A percentile compares a stretch with the other conserved stretches of the same genome.
Evolutionary conservation across 192 early-diverging fungal species (phyloP).

Genomic region (Irineochytrium annulatum): DNA sequence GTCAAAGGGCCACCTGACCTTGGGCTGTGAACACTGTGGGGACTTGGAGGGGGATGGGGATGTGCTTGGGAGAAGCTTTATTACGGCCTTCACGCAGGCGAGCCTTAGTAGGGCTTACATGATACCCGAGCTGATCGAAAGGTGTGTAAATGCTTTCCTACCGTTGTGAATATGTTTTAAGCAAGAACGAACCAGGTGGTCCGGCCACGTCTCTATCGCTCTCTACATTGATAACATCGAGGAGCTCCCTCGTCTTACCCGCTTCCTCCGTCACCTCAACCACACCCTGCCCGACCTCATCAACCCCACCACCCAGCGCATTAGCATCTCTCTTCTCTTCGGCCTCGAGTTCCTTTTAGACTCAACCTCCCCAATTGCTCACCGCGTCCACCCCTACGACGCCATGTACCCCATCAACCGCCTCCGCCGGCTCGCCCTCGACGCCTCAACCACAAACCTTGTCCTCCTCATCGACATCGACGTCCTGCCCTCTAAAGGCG

Average conservation of each 20-base stretch:
- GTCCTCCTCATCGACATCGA: slow-evolving; percentile 26
- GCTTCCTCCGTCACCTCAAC: neutral
- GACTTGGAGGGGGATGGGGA: slow-evolving; percentile 3
- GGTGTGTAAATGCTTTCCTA: too few relatives aligned
- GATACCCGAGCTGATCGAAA: too few relatives aligned
- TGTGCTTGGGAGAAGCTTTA: too few relatives aligned
- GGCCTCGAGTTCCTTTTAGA: slow-evolving; percentile 14
- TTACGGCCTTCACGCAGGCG: too few relatives aligned
- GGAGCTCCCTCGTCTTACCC: slow-evolving; percentile 2
- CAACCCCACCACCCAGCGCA: too few relatives aligned
- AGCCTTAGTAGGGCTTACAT: slow-evolving; percentile 12
- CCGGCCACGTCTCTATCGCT: slow-evolving; percentile 20
- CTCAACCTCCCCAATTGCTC: neutral
- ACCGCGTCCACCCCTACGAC: slow-evolving; percentile 35
- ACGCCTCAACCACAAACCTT: slow-evolving; percentile 16
- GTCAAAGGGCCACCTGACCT: slow-evolving; percentile 7
- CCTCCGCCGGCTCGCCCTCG: slow-evolving; percentile 23
- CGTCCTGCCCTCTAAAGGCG: slow-evolving; percentile 16
- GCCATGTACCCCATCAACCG: slow-evolving; percentile 30
- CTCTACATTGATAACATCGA: slow-evolving; percentile 19
- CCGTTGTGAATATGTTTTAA: too few relatives aligned
- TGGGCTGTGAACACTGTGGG: neutral
- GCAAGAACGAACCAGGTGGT: too few relatives aligned
- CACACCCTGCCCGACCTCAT: too few relatives aligned
- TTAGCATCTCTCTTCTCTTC: slow-evolving; percentile 22